phyloP scores from a whole-genome alignment of 345 rosid genomes.

The Acer campestre region DNA sequence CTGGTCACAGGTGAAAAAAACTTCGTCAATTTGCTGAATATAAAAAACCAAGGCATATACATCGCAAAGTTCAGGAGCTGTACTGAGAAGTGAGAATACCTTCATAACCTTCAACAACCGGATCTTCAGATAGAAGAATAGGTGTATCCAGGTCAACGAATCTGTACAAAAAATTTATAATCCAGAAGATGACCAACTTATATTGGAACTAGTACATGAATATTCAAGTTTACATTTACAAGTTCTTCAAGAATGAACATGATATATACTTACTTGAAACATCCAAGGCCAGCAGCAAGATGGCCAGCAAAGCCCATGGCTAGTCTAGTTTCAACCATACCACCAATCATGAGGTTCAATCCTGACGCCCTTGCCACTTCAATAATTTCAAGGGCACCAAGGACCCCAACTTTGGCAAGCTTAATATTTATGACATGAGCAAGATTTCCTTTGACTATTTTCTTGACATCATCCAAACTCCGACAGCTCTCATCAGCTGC shows the following conservation, averaged over 20 bases:
- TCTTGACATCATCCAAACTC: constrained; percentile 64
- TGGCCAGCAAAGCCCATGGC: constrained; percentile 97
- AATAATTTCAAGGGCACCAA: constrained; percentile 77
- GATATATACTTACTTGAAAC: constrained; percentile 64
- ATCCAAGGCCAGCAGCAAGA: constrained; percentile 89
- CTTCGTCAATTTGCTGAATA: constrained; percentile 9
- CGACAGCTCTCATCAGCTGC: constrained; percentile 98
- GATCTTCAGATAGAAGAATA: constrained; percentile 84
- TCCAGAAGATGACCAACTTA: not conserved
- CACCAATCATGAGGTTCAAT: constrained; percentile 83
- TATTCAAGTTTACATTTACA: not conserved
- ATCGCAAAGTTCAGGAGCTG: constrained; percentile 5
- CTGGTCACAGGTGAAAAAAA: constrained; percentile 34
- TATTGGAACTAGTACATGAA: not conserved
- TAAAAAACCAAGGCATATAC: not conserved
- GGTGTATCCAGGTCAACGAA: constrained; percentile 92
- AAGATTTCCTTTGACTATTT: constrained; percentile 57
- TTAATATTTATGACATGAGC: constrained; percentile 83
- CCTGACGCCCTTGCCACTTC: constrained; percentile 67
- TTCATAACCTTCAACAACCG: constrained; percentile 82
- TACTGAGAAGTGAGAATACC: constrained; percentile 41
- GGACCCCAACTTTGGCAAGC: constrained; percentile 81
- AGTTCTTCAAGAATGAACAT: constrained; percentile 10
- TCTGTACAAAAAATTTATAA: constrained; percentile 32
- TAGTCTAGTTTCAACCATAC: constrained; percentile 94